Conservation (phyloP, 2,329 filamentous ascomycete species). For the Aspergillus latus region DNA sequence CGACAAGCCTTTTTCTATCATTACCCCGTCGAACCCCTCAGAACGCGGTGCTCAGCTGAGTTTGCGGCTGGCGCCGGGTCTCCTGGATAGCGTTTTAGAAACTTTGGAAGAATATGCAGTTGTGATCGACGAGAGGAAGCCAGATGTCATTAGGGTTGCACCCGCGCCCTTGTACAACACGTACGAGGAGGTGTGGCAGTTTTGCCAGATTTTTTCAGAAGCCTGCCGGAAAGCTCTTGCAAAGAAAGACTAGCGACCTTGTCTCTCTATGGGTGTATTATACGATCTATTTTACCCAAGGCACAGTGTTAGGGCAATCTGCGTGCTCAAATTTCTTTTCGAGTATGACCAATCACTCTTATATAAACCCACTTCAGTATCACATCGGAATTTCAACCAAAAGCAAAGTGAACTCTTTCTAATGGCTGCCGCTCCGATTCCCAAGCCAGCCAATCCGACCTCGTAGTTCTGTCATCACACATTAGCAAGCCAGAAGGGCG, state of each 20-base stretch:
- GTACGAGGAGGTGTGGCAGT: constrained; percentile 69
- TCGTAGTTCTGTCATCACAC: constrained; percentile 67
- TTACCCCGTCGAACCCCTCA: constrained; percentile 68
- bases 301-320: not conserved
- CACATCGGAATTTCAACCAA: constrained; percentile 37
- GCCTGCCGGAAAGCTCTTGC: constrained; percentile 47
- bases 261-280: not conserved
- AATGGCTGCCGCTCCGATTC: constrained; percentile 71
- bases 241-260: constrained; percentile 12
- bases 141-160: constrained; percentile 79
- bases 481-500: not conserved
- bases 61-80: constrained; percentile 64
- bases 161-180: constrained; percentile 82
- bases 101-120: constrained; percentile 68
- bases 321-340: not conserved
- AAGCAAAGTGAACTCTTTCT: constrained; percentile 64
- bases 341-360: too few relatives aligned
- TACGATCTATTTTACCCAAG: not conserved
- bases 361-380: not conserved
- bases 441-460: constrained; percentile 98
- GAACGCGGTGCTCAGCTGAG: constrained; percentile 79
- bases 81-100: constrained; percentile 67
- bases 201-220: constrained; percentile 54
- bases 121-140: constrained; percentile 79
- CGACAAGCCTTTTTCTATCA: constrained; percentile 55